phyloP scores from a whole-genome alignment of 1,284 basidiomycete species.

The Cryptococcus maquisensis region DNA sequence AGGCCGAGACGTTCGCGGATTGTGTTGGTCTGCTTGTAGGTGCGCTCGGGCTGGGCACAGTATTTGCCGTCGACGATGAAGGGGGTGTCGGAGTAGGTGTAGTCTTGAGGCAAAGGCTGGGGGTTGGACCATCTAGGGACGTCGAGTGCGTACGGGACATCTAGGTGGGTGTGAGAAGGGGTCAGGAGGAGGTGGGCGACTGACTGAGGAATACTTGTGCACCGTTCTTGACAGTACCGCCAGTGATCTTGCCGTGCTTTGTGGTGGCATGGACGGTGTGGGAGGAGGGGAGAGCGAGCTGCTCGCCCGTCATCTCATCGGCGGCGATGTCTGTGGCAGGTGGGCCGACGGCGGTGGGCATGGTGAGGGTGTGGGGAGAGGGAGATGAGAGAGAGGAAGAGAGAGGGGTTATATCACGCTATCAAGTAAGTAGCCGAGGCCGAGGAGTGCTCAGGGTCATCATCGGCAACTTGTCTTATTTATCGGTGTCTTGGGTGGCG shows the following conservation, averaged over 20 bases:
- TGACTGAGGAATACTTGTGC: conserved; percentile 37
- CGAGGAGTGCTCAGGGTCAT: not conserved
- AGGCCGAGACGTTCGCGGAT: conserved; percentile 50
- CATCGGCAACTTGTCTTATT: too few relatives aligned
- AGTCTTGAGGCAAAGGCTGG: conserved; percentile 54
- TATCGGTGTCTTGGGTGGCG: too few relatives aligned
- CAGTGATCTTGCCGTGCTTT: conserved; percentile 21
- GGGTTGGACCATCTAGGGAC: conserved; percentile 63
- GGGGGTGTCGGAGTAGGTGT: conserved; percentile 58
- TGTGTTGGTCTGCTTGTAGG: conserved; percentile 31
- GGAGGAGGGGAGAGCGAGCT: conserved; percentile 26
- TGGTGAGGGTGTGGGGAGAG: not conserved
- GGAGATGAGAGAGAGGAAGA: not conserved
- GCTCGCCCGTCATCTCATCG: conserved; percentile 33
- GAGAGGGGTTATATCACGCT: not conserved
- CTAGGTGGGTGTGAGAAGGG: conserved; percentile 43
- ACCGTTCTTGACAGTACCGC: conserved; percentile 31
- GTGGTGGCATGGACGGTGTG: conserved; percentile 23
- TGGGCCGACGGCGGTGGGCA: conserved; percentile 7
- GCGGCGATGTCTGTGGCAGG: conserved; percentile 15
- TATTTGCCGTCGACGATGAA: conserved; percentile 59
- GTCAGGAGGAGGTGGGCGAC: conserved; percentile 1
- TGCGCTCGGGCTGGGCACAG: conserved; percentile 33
- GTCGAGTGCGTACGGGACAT: conserved; percentile 67
- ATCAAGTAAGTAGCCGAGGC: too few relatives aligned